Conservation (phyloP, 2,329 filamentous ascomycete genomes). For the Venturia aucupariae region DNA sequence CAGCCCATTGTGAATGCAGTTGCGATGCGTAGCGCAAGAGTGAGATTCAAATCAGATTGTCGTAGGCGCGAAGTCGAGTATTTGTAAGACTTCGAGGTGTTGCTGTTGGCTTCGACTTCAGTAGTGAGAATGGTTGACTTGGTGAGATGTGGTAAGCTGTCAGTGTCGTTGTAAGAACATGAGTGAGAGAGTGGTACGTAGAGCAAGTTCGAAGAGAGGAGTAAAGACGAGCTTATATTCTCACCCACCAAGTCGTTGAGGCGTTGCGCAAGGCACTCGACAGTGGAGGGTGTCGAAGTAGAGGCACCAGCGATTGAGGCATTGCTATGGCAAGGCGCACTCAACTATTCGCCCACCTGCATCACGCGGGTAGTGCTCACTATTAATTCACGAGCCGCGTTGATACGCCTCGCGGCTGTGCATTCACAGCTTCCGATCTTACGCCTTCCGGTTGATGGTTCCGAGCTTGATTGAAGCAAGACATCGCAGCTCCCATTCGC, state of each 20-base stretch:
- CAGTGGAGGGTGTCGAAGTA: background rate
- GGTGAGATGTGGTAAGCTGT: background rate
- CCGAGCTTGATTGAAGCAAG: background rate
- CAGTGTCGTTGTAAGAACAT: background rate
- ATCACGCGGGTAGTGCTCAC: background rate
- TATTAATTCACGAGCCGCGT: background rate
- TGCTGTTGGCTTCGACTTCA: background rate
- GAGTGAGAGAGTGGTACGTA: background rate
- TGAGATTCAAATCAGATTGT: background rate
- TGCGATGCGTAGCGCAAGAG: background rate
- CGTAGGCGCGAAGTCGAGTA: background rate
- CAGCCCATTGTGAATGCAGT: background rate
- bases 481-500: background rate
- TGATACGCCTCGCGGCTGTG: background rate
- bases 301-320: background rate
- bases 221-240: background rate
- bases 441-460: background rate
- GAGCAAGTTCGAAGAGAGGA: background rate
- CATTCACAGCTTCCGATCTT: background rate
- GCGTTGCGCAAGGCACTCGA: background rate
- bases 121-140: background rate
- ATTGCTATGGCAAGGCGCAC: background rate
- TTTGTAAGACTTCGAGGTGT: background rate
- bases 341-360: background rate
- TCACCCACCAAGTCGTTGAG: background rate